Conservation (phyloP, 805 yeast genomes). For the Monosporozyma unispora region DNA sequence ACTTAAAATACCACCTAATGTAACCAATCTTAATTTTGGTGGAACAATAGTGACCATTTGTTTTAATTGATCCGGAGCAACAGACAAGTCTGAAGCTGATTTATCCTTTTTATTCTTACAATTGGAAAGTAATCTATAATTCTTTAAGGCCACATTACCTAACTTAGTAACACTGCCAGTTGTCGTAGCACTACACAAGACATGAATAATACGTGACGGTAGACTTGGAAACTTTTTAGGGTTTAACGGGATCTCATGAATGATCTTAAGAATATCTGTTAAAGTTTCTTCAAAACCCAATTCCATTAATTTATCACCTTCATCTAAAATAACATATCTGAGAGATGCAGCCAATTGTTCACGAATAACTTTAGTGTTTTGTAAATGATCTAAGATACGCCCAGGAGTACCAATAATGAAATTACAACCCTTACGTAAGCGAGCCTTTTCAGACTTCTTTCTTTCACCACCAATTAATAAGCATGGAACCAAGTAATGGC, state of each 20-base stretch:
- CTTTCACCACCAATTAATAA: constrained; percentile 97
- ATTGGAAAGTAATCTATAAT: constrained; percentile 60
- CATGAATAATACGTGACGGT: constrained; percentile 64
- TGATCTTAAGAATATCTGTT: constrained; percentile 55
- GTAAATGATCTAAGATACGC: constrained; percentile 87
- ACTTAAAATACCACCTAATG: constrained; percentile 60
- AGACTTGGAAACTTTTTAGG: constrained; percentile 41
- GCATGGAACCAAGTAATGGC: constrained; percentile 89
- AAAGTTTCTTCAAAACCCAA: constrained; percentile 94
- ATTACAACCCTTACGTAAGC: constrained; percentile 91
- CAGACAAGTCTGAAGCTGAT: constrained; percentile 55
- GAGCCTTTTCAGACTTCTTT: constrained; percentile 92
- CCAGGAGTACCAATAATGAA: constrained; percentile 98
- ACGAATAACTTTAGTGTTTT: constrained; percentile 71
- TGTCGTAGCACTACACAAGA: constrained; percentile 91
- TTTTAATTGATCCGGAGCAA: constrained; percentile 84
- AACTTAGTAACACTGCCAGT: constrained; percentile 70
- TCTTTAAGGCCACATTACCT: constrained; percentile 65
- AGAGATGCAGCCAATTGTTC: constrained; percentile 47
- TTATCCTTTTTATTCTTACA: constrained; percentile 35
- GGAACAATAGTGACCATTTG: constrained; percentile 84
- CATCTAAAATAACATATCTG: constrained; percentile 87
- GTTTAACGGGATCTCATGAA: constrained; percentile 39
- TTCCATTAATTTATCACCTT: constrained; percentile 93
- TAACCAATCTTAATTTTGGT: constrained; percentile 80